Evolutionary conservation across 1,139 yeast genomes (phyloP).

Genomic region (Hyphopichia wangnamkhiaoensis): DNA sequence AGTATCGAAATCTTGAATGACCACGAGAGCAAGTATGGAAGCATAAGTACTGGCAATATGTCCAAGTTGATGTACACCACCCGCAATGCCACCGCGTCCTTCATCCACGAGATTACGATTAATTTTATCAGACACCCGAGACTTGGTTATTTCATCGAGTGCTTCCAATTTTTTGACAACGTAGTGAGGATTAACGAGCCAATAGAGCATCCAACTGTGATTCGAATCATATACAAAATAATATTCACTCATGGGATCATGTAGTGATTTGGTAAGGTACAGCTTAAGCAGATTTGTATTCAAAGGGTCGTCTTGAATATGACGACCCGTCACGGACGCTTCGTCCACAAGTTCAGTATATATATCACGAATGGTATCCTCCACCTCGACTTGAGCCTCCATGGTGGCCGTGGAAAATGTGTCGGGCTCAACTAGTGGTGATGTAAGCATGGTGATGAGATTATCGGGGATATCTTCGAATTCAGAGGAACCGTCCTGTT

Average conservation of each 20-base stretch:
- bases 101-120: constrained; percentile 26
- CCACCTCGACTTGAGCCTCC: constrained; percentile 42
- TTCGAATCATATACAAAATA: constrained; percentile 73
- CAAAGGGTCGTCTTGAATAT: constrained; percentile 11
- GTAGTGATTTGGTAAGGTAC: constrained; percentile 31
- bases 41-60: constrained; percentile 91
- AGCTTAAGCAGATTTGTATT: constrained; percentile 14
- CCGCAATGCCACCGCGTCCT: constrained; percentile 76
- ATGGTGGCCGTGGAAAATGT: constrained; percentile 35
- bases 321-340: constrained; percentile 15
- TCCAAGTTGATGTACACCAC: constrained; percentile 78
- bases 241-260: constrained; percentile 46
- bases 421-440: constrained; percentile 15
- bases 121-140: constrained; percentile 25
- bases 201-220: constrained; percentile 87
- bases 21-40: constrained; percentile 61
- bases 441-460: constrained; percentile 13
- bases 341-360: constrained; percentile 19
- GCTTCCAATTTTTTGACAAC: constrained; percentile 7
- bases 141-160: constrained; percentile 9
- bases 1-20: constrained; percentile 46
- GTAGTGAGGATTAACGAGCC: constrained; percentile 64
- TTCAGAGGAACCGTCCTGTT: no score
- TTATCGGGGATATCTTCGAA: constrained; percentile 8
- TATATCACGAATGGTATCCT: constrained; percentile 30